Base-by-base conservation (phyloP, 106 monocot genomes). In the Ottelia alismoides region DNA sequence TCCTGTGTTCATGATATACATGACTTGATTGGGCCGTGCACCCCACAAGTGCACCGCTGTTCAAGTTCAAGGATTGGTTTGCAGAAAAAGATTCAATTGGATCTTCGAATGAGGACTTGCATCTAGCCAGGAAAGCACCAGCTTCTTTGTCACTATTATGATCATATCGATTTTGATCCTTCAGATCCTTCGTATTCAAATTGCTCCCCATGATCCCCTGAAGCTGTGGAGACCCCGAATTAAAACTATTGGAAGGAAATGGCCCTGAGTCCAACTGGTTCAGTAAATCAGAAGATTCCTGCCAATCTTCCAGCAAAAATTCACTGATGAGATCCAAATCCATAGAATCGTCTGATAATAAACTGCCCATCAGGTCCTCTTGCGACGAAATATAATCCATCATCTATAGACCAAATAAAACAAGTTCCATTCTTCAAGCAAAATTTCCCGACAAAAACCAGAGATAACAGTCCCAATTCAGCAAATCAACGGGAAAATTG, bases 241-340 rank as follows among this genome's bases (percentile, higher is more conserved):
- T 30, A 28, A 28, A 35, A 53, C 14, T 49, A 30, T 22, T 27
- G n/a, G 20, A 24, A 40, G 26, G 11, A 20, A 55, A 47, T 47
- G 11, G 51, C 32, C 12, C 24, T 40, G 2, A 47, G 32, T 48
- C 18, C 26, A 28, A 50, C 22, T 7, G 27, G 20, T 21, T 17
- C 5, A 32, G 69, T 22, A 20, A 29, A 18, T 52, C 30, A 32
- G 30, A 20, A 46, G 6, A 18, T 53, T 59, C 3, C 69, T 57
- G 69, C 27, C 20, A 28, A 44, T 51, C 57, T 22, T 26, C 52
- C 22, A 46, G 20, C 0, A 69, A 54, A 32, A 75, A n/a, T 45
- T 75, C 75, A 31, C 65, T 54, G 11, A 75, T 29, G 20, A 69
- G 32, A 52, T 64, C 57, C 24, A 69, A 65, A 44, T 69, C 64